phyloP scores from a whole-genome alignment of 2,329 filamentous ascomycete genomes.

The Ceratocystis alfenasii region DNA sequence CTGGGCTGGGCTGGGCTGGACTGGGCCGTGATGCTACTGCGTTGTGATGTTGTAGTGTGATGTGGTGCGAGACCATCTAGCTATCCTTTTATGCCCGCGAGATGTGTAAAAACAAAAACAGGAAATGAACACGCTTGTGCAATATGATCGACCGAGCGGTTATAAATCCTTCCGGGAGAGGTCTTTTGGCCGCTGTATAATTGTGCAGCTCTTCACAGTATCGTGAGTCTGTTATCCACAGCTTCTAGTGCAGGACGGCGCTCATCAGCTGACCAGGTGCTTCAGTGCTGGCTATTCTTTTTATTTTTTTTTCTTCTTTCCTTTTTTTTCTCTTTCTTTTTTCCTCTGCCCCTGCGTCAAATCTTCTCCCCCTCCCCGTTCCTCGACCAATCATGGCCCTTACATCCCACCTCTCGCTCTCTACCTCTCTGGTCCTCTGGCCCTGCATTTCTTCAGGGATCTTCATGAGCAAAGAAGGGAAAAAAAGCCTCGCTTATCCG shows the following conservation, averaged over 20 bases:
- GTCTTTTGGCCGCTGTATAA: no score
- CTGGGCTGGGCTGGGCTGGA: no score
- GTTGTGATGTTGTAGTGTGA: no score
- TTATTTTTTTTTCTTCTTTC: not conserved
- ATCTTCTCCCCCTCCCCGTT: not conserved
- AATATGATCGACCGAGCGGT: not conserved
- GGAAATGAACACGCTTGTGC: conserved; percentile 4
- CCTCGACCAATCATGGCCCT: not conserved
- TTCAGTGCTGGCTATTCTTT: not conserved
- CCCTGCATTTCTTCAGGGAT: not conserved
- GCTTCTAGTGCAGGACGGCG: no score
- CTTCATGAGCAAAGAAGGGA: not conserved
- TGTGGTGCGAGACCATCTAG: not conserved
- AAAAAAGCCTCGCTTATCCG: not conserved
- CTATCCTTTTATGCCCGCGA: not conserved
- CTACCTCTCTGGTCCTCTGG: no score
- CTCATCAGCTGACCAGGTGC: no score
- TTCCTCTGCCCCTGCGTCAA: not conserved
- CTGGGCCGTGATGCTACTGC: no score
- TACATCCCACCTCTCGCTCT: not conserved
- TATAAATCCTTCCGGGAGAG: not conserved
- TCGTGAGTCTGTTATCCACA: no score
- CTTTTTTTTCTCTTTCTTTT: not conserved
- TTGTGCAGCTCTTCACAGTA: not conserved
- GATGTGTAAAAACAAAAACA: conserved; percentile 2